These are phyloP conservation scores for Lentinula novae-zelandiae DNA, from an alignment of 1,284 basidiomycete genomes.

Conservation along the genomic window DNA sequence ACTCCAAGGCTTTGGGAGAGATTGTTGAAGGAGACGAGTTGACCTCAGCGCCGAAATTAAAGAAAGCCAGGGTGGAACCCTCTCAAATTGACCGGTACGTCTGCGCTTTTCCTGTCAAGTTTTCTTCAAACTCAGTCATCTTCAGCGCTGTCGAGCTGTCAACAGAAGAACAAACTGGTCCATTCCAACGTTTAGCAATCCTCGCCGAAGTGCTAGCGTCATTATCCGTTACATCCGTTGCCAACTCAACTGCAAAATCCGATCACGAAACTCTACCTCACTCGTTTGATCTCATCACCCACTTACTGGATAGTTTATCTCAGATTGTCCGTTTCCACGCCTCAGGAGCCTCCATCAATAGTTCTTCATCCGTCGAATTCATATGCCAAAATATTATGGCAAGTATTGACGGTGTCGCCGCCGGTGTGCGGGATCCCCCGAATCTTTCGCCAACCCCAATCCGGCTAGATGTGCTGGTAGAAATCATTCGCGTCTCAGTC, in stretches of 20 bases:
- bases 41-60: not conserved
- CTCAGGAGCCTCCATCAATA: not conserved
- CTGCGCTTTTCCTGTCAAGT: not conserved
- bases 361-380: constrained; percentile 50
- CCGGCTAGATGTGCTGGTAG: constrained; percentile 79
- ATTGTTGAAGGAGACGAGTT: not conserved
- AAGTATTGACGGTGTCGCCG: constrained; percentile 69
- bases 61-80: constrained; percentile 4
- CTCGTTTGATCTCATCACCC: constrained; percentile 69
- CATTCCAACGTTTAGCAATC: constrained; percentile 40
- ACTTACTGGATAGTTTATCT: constrained; percentile 73
- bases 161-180: not conserved
- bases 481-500: constrained; percentile 81
- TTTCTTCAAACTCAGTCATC: not conserved
- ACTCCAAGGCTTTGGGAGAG: not conserved
- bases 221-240: constrained; percentile 21
- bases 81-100: constrained; percentile 1
- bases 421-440: constrained; percentile 35
- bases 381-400: constrained; percentile 86
- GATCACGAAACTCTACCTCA: constrained; percentile 45
- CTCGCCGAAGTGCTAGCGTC: constrained; percentile 73
- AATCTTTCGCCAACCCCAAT: constrained; percentile 50
- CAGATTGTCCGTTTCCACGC: constrained; percentile 49
- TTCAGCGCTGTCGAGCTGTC: not conserved
- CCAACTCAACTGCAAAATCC: not conserved